Evolutionary conservation across 225 moss, liverwort and hornwort species (phyloP).

Genomic region (Pseudisothecium myosuroides): DNA sequence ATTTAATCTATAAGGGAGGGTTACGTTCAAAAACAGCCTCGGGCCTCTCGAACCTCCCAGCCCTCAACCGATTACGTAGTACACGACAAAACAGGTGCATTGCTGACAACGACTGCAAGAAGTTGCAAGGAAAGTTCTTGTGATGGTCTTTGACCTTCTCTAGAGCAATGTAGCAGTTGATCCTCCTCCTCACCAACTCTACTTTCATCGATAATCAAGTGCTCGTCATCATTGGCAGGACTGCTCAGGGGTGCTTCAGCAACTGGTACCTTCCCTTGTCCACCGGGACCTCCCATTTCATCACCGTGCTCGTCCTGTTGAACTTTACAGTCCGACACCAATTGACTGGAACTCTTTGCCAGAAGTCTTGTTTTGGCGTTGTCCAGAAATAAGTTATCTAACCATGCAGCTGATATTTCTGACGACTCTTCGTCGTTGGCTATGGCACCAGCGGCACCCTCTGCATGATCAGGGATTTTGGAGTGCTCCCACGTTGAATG

Average conservation of each 20-base stretch:
- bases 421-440: neutral
- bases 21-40: neutral
- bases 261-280: neutral
- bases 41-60: neutral
- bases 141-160: neutral
- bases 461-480: neutral
- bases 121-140: neutral
- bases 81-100: neutral
- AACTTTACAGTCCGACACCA: neutral
- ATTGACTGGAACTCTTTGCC: neutral
- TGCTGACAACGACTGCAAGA: neutral
- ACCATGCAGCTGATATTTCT: constrained; percentile 38
- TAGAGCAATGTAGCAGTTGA: neutral
- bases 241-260: neutral
- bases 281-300: neutral
- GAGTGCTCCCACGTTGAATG: constrained; percentile 33
- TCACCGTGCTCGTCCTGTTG: neutral
- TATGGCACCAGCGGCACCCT: neutral
- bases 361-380: constrained; percentile 10
- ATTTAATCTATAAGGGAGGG: neutral
- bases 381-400: constrained; percentile 39
- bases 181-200: neutral
- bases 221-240: neutral
- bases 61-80: neutral
- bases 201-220: neutral